phyloP scores from a whole-genome alignment of 805 yeast species.

The Pichia nanzhaoensis region DNA sequence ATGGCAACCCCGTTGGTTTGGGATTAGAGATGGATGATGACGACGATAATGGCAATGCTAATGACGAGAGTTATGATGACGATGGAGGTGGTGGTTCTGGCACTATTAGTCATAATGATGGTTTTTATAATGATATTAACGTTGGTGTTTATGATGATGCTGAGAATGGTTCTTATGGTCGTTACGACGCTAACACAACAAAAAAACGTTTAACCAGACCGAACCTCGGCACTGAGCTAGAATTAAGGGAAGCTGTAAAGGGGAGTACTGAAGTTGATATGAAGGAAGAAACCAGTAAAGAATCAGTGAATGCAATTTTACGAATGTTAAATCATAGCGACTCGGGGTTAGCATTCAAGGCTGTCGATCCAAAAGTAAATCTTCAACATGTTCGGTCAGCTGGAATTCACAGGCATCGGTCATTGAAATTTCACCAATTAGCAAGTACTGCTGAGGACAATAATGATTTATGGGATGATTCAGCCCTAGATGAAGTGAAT shows the following conservation, averaged over 20 bases:
- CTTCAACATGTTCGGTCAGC: constrained; percentile 4
- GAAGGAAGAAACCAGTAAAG: neutral
- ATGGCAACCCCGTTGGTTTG: neutral
- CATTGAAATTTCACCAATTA: constrained; percentile 13
- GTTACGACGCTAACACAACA: neutral
- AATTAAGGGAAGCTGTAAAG: no score
- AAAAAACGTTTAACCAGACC: no score
- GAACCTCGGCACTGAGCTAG: no score
- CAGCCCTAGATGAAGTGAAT: constrained; percentile 30
- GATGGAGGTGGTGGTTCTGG: neutral
- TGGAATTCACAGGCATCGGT: neutral
- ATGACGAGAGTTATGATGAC: neutral
- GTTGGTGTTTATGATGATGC: no score
- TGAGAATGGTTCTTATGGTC: constrained; percentile 3
- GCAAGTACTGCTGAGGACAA: constrained; percentile 9
- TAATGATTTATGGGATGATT: constrained; percentile 6
- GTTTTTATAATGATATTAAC: no score
- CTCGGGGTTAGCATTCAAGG: neutral
- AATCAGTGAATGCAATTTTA: constrained; percentile 2
- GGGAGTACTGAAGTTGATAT: neutral
- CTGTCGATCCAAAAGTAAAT: neutral
- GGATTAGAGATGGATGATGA: constrained; percentile 9
- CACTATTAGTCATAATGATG: constrained; percentile 7
- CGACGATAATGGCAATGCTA: neutral
- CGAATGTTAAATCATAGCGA: constrained; percentile 6